Conservation (phyloP, 768 basidiomycete species). For the Suillus discolor region DNA sequence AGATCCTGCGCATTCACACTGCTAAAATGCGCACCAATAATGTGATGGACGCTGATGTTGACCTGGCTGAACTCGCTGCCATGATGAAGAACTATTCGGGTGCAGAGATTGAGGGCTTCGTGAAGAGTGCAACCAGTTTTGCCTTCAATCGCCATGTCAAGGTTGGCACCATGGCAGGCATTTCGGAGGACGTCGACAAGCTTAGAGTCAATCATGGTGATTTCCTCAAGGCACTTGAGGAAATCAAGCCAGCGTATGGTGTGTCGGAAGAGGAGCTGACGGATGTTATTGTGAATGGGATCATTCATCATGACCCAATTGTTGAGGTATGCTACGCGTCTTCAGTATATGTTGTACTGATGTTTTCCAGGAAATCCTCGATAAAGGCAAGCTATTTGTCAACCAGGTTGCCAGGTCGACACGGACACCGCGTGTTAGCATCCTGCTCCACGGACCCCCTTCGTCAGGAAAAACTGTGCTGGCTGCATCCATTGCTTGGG, state of each 20-base stretch:
- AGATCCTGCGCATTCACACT: constrained; percentile 96
- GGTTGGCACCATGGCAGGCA: constrained; percentile 95
- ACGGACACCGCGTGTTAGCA: constrained; percentile 88
- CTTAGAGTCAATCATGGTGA: constrained; percentile 84
- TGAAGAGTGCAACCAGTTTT: constrained; percentile 98
- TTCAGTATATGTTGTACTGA: constrained; percentile 11
- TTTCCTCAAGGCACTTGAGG: constrained; percentile 89
- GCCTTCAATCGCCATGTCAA: constrained; percentile 98
- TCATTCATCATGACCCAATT: constrained; percentile 79
- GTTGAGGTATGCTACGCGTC: constrained; percentile 65
- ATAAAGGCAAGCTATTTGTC: constrained; percentile 85
- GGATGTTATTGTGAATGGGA: constrained; percentile 94
- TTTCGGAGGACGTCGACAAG: constrained; percentile 94
- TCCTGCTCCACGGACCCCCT: constrained; percentile 86
- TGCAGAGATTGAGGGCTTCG: constrained; percentile 92
- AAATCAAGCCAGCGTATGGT: constrained; percentile 96
- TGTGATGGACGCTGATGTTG: constrained; percentile 86
- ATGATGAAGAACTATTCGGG: constrained; percentile 97
- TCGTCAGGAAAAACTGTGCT: constrained; percentile 95
- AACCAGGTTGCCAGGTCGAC: constrained; percentile 92
- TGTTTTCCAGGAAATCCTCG: constrained; percentile 70
- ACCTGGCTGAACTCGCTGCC: constrained; percentile 78
- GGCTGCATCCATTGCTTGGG: constrained; percentile 91
- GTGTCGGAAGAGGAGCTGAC: constrained; percentile 95
- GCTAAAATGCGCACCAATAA: constrained; percentile 90